Percentiles rank a stretch among this genome's conserved stretches.
Conservation (phyloP, 495 filamentous ascomycete genomes). For the Penicillium cataractarum region DNA sequence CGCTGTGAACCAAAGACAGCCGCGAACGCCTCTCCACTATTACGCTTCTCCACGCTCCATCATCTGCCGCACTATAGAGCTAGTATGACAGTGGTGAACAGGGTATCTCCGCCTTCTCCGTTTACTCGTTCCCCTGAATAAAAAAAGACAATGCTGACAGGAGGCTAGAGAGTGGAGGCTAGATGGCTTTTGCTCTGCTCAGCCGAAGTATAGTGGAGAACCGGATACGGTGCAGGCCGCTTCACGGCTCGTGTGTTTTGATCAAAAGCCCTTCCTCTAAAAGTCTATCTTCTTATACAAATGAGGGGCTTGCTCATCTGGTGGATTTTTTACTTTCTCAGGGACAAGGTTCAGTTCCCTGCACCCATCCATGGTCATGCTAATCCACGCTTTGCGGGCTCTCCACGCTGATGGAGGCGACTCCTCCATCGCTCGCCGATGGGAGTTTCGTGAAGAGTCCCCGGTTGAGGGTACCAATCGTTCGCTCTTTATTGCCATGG, state of each 20-base stretch:
- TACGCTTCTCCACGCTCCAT: neutral
- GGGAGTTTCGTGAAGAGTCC: slow-evolving; percentile 26
- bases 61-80: slow-evolving; percentile 6
- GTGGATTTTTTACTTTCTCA: slow-evolving; percentile 1
- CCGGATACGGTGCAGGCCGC: neutral
- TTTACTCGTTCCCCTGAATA: slow-evolving; percentile 1
- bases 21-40: neutral
- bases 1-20: slow-evolving; percentile 4
- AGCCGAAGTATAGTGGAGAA: slow-evolving; percentile 3
- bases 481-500: slow-evolving; percentile 57
- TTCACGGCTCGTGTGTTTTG: neutral
- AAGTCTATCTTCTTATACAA: slow-evolving; percentile 9
- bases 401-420: slow-evolving; percentile 13
- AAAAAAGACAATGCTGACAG: neutral
- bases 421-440: slow-evolving; percentile 23
- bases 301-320: neutral
- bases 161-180: neutral
- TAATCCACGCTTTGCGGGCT: slow-evolving; percentile 25
- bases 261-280: neutral
- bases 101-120: neutral
- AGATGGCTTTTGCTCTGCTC: neutral
- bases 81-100: slow-evolving; percentile 9
- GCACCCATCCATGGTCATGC: slow-evolving; percentile 18
- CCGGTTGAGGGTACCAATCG: slow-evolving; percentile 28
- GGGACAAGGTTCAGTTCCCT: neutral